Percentiles rank a stretch among this genome's conserved stretches.
These are phyloP conservation scores for Leucosporidium creatinivorum DNA, from an alignment of 768 basidiomycete species.

Conservation along the genomic window DNA sequence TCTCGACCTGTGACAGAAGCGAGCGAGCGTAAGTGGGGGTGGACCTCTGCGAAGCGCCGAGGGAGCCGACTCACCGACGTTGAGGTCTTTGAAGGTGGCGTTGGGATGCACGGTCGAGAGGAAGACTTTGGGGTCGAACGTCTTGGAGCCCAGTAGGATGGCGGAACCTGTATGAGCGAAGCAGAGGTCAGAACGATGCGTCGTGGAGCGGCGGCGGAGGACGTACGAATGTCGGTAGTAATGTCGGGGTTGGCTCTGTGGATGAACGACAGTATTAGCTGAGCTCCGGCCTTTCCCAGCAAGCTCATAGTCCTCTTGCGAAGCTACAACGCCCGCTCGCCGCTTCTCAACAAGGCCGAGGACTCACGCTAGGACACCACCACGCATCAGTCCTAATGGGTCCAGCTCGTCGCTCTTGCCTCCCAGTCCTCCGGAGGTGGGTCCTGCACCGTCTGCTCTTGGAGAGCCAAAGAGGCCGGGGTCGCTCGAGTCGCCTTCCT, in stretches of 20 bases:
- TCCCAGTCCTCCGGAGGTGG: not conserved
- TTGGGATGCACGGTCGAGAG: slow-evolving; percentile 86
- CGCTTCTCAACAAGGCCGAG: slow-evolving; percentile 35
- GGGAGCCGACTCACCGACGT: slow-evolving; percentile 53
- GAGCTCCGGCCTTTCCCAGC: not conserved
- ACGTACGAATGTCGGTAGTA: slow-evolving; percentile 51
- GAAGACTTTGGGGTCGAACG: slow-evolving; percentile 92
- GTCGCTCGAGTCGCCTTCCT: slow-evolving; percentile 3
- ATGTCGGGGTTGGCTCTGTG: slow-evolving; percentile 55
- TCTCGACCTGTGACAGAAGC: slow-evolving; percentile 6
- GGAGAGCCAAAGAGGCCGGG: slow-evolving; percentile 13
- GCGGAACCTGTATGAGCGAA: slow-evolving; percentile 46
- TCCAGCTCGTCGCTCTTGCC: slow-evolving; percentile 33
- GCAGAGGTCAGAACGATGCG: not conserved
- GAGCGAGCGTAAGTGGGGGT: too few species aligned
- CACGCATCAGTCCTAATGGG: slow-evolving; percentile 55
- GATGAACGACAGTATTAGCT: slow-evolving; percentile 15
- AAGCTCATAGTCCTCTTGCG: not conserved
- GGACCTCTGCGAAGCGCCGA: too few species aligned
- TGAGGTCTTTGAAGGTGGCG: slow-evolving; percentile 86
- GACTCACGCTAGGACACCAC: slow-evolving; percentile 43
- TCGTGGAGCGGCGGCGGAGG: too few species aligned
- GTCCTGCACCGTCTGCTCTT: not conserved
- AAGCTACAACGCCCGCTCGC: not conserved
- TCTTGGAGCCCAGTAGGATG: slow-evolving; percentile 79